These are phyloP conservation scores for Hanseniaspora meyeri DNA, from an alignment of 805 yeast genomes.

Conservation along the genomic window DNA sequence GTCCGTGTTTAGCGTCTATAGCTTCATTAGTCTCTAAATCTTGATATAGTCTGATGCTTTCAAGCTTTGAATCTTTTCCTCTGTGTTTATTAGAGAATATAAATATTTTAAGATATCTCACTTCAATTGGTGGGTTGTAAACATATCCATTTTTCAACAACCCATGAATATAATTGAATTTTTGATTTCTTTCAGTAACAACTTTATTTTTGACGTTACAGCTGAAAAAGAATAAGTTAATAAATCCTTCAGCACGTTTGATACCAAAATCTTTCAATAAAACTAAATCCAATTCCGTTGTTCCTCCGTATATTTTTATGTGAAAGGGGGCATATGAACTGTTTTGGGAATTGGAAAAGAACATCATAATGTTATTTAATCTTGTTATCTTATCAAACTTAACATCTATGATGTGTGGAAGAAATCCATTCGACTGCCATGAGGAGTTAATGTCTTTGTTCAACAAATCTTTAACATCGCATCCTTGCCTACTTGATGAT, in stretches of 20 bases:
- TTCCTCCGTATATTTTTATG: conserved; percentile 26
- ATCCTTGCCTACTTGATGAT: conserved; percentile 62
- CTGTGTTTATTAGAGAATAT: conserved; percentile 63
- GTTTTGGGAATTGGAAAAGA: conserved; percentile 57
- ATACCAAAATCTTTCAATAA: conserved; percentile 23
- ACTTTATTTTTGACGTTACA: conserved; percentile 14
- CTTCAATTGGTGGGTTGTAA: conserved; percentile 9
- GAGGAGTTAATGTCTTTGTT: conserved; percentile 59
- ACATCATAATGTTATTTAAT: conserved; percentile 56
- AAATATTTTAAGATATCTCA: conserved; percentile 16
- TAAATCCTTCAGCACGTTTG: conserved; percentile 26
- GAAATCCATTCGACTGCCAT: conserved; percentile 94
- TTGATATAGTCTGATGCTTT: conserved; percentile 56
- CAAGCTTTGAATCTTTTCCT: conserved; percentile 87
- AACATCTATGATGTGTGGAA: conserved; percentile 71
- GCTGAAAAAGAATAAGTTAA: conserved; percentile 11
- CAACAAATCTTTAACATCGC: conserved; percentile 57
- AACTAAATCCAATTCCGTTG: conserved; percentile 22
- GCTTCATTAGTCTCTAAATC: conserved; percentile 4
- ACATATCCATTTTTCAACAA: conserved; percentile 24
- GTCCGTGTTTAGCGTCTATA: not conserved
- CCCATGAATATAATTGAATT: conserved; percentile 14
- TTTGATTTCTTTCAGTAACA: conserved; percentile 21
- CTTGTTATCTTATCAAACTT: conserved; percentile 69
- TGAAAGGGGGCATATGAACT: conserved; percentile 79